These are phyloP conservation scores for Apiospora sp. DNA, from an alignment of 2,329 filamentous ascomycete genomes.

Conservation along the genomic window DNA sequence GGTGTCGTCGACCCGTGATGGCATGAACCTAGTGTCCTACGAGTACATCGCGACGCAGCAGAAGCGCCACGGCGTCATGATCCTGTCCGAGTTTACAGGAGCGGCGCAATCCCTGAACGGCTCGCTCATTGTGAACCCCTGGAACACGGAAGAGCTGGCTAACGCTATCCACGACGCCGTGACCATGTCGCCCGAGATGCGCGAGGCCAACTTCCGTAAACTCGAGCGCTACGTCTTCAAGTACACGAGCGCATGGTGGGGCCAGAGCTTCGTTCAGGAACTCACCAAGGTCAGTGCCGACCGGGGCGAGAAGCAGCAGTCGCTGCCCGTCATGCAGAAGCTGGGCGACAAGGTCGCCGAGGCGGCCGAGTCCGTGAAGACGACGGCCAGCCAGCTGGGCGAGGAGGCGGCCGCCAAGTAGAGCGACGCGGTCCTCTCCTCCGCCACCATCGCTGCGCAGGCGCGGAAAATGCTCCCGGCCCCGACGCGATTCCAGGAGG, in stretches of 20 bases:
- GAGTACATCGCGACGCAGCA: slow-evolving; percentile 97
- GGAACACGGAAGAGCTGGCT: slow-evolving; percentile 96
- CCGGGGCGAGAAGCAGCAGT: slow-evolving; percentile 37
- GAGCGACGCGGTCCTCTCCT: background rate
- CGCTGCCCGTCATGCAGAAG: slow-evolving; percentile 22
- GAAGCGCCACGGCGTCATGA: slow-evolving; percentile 89
- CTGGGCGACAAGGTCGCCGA: slow-evolving; percentile 17
- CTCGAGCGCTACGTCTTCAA: slow-evolving; percentile 95
- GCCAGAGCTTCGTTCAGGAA: slow-evolving; percentile 88
- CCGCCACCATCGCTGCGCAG: background rate
- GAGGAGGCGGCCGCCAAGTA: slow-evolving; percentile 21
- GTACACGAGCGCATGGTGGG: slow-evolving; percentile 98
- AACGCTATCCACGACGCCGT: slow-evolving; percentile 96
- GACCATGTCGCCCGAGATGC: slow-evolving; percentile 91
- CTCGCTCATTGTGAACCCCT: slow-evolving; percentile 94
- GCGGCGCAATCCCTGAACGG: slow-evolving; percentile 95
- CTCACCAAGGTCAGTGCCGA: slow-evolving; percentile 64
- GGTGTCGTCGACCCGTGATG: slow-evolving; percentile 94
- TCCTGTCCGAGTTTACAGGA: slow-evolving; percentile 95
- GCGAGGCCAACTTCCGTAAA: slow-evolving; percentile 87
- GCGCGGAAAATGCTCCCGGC: slow-evolving; percentile 9
- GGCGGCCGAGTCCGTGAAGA: slow-evolving; percentile 7
- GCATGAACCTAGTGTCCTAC: slow-evolving; percentile 98
- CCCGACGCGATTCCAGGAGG: slow-evolving; percentile 10
- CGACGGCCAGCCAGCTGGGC: slow-evolving; percentile 13